A percentile compares a stretch with the other conserved stretches of the same genome.
These are phyloP conservation scores for Anastatica hierochuntica DNA, from an alignment of 345 rosid genomes.

Conservation along the genomic window DNA sequence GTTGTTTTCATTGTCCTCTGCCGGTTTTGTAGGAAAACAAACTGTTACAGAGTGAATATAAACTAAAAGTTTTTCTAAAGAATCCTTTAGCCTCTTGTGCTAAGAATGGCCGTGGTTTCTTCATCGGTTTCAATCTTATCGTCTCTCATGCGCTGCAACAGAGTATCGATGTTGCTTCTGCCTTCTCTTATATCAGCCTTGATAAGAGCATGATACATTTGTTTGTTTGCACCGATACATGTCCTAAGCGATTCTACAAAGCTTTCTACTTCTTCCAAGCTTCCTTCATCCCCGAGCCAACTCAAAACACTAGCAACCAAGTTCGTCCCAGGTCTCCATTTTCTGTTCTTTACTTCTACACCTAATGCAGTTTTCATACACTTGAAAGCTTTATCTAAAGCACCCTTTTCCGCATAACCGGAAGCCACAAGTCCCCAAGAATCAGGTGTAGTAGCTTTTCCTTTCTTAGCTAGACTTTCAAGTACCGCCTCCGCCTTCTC, in stretches of 20 bases:
- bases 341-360: constrained; percentile 27
- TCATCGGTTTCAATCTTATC: constrained; percentile 44
- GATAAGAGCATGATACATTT: constrained; percentile 50
- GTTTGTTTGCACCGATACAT: constrained; percentile 29
- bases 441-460: constrained; percentile 40
- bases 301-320: constrained; percentile 37
- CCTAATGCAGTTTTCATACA: constrained; percentile 48
- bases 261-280: constrained; percentile 36
- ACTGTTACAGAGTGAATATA: too few species aligned
- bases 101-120: constrained; percentile 34
- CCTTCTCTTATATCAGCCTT: constrained; percentile 46
- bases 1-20: too few species aligned
- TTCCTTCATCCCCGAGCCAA: constrained; percentile 59
- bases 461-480: constrained; percentile 37
- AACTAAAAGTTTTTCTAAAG: too few species aligned
- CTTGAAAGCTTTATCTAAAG: constrained; percentile 37
- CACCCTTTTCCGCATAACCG: constrained; percentile 37
- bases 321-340: constrained; percentile 49
- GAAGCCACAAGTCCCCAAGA: constrained; percentile 61
- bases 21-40: too few species aligned
- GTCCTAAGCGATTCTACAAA: constrained; percentile 39
- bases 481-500: constrained; percentile 59
- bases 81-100: too few species aligned
- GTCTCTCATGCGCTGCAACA: constrained; percentile 49
- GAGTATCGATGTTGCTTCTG: constrained; percentile 21